Percentiles rank a stretch among this genome's conserved stretches.
These are phyloP conservation scores for Albizia julibrissin DNA, from an alignment of 306 rosid species.

Conservation along the genomic window DNA sequence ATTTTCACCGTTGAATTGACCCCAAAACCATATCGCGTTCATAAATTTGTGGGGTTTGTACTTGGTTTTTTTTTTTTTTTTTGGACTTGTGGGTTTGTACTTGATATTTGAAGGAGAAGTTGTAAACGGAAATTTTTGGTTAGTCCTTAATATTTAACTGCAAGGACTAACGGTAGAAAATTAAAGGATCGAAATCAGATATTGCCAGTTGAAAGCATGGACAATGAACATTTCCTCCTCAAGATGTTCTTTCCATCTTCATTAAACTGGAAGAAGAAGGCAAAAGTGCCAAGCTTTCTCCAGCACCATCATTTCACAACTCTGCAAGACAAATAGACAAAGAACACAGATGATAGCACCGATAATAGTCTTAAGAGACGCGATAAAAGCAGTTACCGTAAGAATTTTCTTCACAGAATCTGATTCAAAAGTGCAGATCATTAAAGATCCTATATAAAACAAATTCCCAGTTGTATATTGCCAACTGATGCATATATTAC, in stretches of 20 bases:
- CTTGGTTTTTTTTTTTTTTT: no score
- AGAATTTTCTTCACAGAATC: not conserved
- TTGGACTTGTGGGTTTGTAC: no score
- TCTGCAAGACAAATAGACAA: conserved; percentile 30
- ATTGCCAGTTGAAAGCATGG: conserved; percentile 56
- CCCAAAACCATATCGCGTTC: no score
- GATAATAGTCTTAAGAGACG: conserved; percentile 17
- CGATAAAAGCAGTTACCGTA: conserved; percentile 46
- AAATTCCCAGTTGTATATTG: not conserved
- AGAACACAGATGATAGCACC: conserved; percentile 26
- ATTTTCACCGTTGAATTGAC: no score
- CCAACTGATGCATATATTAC: conserved; percentile 2
- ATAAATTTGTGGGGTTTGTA: no score
- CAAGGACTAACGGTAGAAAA: conserved; percentile 32
- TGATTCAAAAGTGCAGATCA: not conserved
- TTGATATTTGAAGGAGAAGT: not conserved
- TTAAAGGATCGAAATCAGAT: conserved; percentile 41
- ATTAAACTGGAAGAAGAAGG: conserved; percentile 53
- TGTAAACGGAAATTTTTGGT: no score
- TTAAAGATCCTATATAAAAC: not conserved
- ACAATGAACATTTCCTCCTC: conserved; percentile 53
- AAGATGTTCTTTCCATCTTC: conserved; percentile 69
- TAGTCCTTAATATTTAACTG: no score
- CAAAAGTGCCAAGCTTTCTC: conserved; percentile 46
- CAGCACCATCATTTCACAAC: conserved; percentile 23